These are phyloP conservation scores for Boehmeria nivea DNA, from an alignment of 306 rosid species.

Conservation along the genomic window DNA sequence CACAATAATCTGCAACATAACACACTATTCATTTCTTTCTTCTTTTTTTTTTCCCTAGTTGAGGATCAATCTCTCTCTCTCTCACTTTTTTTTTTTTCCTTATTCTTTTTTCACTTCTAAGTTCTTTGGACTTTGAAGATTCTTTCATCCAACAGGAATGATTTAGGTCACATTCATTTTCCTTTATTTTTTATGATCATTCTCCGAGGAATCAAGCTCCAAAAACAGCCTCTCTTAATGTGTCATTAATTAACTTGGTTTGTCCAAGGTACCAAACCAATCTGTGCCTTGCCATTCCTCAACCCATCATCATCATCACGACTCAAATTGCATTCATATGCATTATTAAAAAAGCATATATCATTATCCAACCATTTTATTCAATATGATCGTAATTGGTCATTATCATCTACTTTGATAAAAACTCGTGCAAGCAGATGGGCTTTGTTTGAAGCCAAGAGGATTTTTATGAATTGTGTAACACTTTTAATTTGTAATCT, in stretches of 20 bases:
- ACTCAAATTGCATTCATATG: conserved; percentile 10
- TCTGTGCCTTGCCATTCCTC: conserved; percentile 20
- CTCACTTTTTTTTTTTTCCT: too few species aligned
- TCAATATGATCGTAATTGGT: background rate
- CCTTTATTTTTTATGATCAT: conserved; percentile 11
- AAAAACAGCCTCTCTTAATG: conserved; percentile 3
- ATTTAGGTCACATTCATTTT: conserved; percentile 18
- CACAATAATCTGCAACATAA: too few species aligned
- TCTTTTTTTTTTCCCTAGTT: background rate
- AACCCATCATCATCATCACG: conserved; percentile 37
- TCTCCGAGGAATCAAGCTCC: conserved; percentile 16
- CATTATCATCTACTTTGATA: background rate
- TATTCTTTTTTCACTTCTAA: too few species aligned
- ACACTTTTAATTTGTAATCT: too few species aligned
- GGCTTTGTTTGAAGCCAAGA: too few species aligned
- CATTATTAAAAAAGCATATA: background rate
- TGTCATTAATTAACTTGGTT: conserved; percentile 2
- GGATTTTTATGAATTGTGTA: too few species aligned
- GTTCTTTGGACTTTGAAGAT: conserved; percentile 3
- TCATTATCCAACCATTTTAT: background rate
- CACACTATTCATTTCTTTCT: too few species aligned
- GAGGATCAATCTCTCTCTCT: background rate
- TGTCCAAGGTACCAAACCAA: conserved; percentile 8
- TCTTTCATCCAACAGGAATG: conserved; percentile 19
- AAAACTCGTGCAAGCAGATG: background rate